phyloP scores from a whole-genome alignment of 2,329 filamentous ascomycete species.

The Aureobasidium subglaciale region DNA sequence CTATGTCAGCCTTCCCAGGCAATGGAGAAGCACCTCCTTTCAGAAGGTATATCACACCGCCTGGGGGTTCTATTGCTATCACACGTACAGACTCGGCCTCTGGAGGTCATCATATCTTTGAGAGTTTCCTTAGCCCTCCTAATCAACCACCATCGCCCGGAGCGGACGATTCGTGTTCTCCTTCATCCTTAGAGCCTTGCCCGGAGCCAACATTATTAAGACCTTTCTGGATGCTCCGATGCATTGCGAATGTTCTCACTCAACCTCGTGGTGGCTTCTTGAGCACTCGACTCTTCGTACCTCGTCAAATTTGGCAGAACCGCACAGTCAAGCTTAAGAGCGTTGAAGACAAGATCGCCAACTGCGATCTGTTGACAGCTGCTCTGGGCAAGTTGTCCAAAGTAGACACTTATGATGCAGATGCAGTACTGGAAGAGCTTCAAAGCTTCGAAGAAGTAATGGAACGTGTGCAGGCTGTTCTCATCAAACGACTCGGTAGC shows the following conservation, averaged over 20 bases:
- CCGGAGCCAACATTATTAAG: slow-evolving; percentile 82
- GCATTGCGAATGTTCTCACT: slow-evolving; percentile 82
- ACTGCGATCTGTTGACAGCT: slow-evolving; percentile 84
- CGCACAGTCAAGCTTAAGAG: slow-evolving; percentile 89
- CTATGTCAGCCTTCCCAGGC: slow-evolving; percentile 15
- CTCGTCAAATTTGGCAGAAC: slow-evolving; percentile 86
- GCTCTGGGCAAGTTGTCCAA: slow-evolving; percentile 64
- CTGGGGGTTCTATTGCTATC: not conserved
- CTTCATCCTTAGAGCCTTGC: slow-evolving; percentile 80
- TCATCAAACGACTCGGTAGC: slow-evolving; percentile 80
- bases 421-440: slow-evolving; percentile 90
- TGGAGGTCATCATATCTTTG: slow-evolving; percentile 73
- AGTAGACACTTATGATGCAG: slow-evolving; percentile 84
- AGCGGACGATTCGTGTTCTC: slow-evolving; percentile 47
- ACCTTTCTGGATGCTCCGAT: slow-evolving; percentile 96
- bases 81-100: slow-evolving; percentile 33
- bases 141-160: slow-evolving; percentile 25
- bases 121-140: slow-evolving; percentile 39
- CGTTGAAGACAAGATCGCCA: slow-evolving; percentile 86
- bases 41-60: slow-evolving; percentile 3
- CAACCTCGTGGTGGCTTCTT: slow-evolving; percentile 90
- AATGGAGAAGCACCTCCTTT: slow-evolving; percentile 4
- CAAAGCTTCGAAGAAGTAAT: slow-evolving; percentile 78
- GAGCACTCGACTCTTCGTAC: slow-evolving; percentile 85
- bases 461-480: slow-evolving; percentile 70